A percentile compares a stretch with the other conserved stretches of the same genome.
Conservation (phyloP, 768 basidiomycete genomes). For the Suillus sp. region DNA sequence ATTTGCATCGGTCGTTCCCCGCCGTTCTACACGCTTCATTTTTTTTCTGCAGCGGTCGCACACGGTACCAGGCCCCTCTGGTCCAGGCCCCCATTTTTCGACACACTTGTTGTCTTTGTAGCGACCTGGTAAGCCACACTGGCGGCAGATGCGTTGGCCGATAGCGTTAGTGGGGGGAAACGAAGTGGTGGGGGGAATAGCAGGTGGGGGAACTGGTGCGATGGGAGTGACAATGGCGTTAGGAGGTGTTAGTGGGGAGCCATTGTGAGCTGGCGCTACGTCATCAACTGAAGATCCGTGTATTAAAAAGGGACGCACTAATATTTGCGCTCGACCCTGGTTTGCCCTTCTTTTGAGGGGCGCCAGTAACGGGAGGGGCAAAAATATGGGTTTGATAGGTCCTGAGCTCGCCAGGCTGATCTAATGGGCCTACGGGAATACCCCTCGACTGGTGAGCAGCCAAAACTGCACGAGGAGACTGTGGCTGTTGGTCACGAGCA, state of each 20-base stretch:
- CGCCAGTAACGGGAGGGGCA: slow-evolving; percentile 71
- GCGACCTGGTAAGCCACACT: slow-evolving; percentile 70
- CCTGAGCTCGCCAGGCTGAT: slow-evolving; percentile 39
- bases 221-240: slow-evolving; percentile 5
- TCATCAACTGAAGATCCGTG: slow-evolving; percentile 5
- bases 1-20: slow-evolving; percentile 59
- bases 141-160: slow-evolving; percentile 76
- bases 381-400: slow-evolving; percentile 70
- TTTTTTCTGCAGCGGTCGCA: slow-evolving; percentile 87
- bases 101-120: slow-evolving; percentile 88
- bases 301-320: slow-evolving; percentile 23
- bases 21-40: slow-evolving; percentile 80
- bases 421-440: slow-evolving; percentile 32
- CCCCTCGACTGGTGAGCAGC: slow-evolving; percentile 35
- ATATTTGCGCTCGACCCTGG: slow-evolving; percentile 28
- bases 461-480: slow-evolving; percentile 31
- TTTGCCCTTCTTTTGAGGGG: slow-evolving; percentile 69
- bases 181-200: slow-evolving; percentile 18
- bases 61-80: slow-evolving; percentile 80
- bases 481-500: slow-evolving; percentile 32
- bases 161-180: slow-evolving; percentile 47
- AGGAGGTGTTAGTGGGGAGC: slow-evolving; percentile 14
- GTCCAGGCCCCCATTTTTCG: slow-evolving; percentile 87
- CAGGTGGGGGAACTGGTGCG: background rate
- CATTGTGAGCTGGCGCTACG: slow-evolving; percentile 4